Base-by-base conservation (phyloP, 257 asterid genomes). In the Catharanthus roseus region DNA sequence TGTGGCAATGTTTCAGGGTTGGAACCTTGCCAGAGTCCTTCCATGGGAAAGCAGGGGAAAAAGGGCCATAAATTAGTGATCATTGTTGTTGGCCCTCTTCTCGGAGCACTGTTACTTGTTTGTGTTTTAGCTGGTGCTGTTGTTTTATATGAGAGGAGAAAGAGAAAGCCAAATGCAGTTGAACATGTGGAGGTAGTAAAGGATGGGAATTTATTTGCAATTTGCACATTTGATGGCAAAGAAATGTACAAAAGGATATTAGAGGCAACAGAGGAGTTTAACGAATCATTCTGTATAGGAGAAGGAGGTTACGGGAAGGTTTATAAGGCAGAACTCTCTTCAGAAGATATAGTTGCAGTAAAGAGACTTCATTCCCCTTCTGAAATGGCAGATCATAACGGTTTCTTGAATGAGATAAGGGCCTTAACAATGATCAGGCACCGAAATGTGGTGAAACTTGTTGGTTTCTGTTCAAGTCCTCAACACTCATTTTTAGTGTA, bases 271-370 rank as follows among this genome's bases (percentile, higher is more conserved):
- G 82, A 68, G 56, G 67, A 77, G 19, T 82, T 82, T 38, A 55
- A 23, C 62, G 15, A 31, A 6, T 65, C 33, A 33, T 56, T 62
- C 57, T 78, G 80, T 50, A 73, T 81, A 10, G 82, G 82, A 26
- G 70, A 36, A 41, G 87, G 83, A 62, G 79, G 81, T 58, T 60
- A 63, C 18, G 81, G 79, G 10, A 75, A 72, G 57, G 85, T 83
- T 19, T 83, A 42, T 36, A 83, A 47, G 41, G 83, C 80, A 21
- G 67, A 75, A 42, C 54, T 77, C 29, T 60, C 77, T 61, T 21
- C 67, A 2, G 29, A 8, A 1, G 0, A 26, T 0, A 8, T 24
- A 1, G 67, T 70, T 0, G 74, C 74, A 0, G 79, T 81, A 18
- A 81, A 84, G 44, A 18, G 49, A 23, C 26, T 28, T 69, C 55